A percentile compares a stretch with the other conserved stretches of the same genome.
These are phyloP conservation scores for Geosiphon pyriformis DNA, from an alignment of 192 early-diverging fungal species.

Conservation along the genomic window DNA sequence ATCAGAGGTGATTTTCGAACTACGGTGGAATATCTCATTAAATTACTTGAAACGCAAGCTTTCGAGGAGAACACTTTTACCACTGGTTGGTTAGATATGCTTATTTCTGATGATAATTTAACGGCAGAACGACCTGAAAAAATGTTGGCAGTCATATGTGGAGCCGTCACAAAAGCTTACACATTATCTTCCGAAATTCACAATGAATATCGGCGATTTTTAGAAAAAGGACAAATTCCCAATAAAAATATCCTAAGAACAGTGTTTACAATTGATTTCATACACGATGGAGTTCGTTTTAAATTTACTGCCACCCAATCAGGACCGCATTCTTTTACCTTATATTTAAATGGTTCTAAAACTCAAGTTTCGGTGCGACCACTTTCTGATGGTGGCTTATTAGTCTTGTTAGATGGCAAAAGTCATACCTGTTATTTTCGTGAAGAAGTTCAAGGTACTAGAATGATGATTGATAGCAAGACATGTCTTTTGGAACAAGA, in stretches of 20 bases:
- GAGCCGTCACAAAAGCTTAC: conserved; percentile 85
- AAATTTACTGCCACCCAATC: conserved; percentile 77
- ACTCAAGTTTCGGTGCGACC: conserved; percentile 79
- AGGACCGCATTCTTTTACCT: conserved; percentile 71
- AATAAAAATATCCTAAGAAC: conserved; percentile 68
- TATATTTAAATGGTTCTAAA: conserved; percentile 78
- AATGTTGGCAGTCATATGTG: conserved; percentile 87
- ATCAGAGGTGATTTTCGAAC: conserved; percentile 98
- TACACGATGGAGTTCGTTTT: conserved; percentile 89
- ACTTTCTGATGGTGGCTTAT: conserved; percentile 86
- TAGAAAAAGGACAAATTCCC: conserved; percentile 93
- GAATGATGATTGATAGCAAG: conserved; percentile 86
- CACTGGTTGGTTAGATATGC: conserved; percentile 92
- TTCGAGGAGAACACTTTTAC: conserved; percentile 87
- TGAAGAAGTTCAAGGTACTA: conserved; percentile 84
- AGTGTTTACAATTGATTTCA: conserved; percentile 80
- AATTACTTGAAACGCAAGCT: conserved; percentile 83
- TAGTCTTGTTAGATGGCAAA: conserved; percentile 86
- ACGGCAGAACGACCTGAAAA: conserved; percentile 88
- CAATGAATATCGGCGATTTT: conserved; percentile 69
- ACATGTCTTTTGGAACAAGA: conserved; percentile 93
- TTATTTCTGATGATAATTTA: conserved; percentile 81
- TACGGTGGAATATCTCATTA: conserved; percentile 95
- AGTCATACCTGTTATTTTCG: conserved; percentile 89
- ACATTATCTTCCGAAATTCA: conserved; percentile 54